Evolutionary conservation across 345 rosid species (phyloP), one percentile per base, ranked within the genome.

Genomic region (Toxicodendron radicans): DNA sequence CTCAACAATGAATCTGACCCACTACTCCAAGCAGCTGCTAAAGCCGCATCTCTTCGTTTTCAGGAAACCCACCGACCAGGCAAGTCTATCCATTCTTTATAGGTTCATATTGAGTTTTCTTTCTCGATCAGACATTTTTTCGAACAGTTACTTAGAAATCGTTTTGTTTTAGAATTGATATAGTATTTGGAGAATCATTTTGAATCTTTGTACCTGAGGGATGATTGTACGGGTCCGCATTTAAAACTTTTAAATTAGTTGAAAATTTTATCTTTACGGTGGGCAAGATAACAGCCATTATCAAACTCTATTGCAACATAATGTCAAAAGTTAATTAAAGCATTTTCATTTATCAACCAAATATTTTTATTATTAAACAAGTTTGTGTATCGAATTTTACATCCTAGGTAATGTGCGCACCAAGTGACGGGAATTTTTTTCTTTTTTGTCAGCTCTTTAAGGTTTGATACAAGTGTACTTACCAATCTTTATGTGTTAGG

Each of bases 21-120:
- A 54, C 83, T 87, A 70, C 77, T 90, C 73, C 87, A 82, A 56
- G 79, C 91, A 32, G 93, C 98, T 65, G 48, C 86, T 14, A 7
- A 73, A 46, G 86, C 90, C 10, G 98, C 96, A 46, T 87, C 93
- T 56, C 87, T 91, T 70, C 96, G 99, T 69, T 86, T 90, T 18
- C 93, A 79, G 79, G 99, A 95, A 85, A 91, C 93, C 62, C 88
- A 82, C 61, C 85, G 87, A 59, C 84, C 89, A 52, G 94, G 98
- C 60, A 83, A 79, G 61, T 68, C 56, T 51, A 13, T 20, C 41
- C 7, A 18, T 18, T 58, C 35, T 71, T 10, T 18, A 12, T 65
- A 7, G 51, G 20, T 11, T 7, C 32, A 9, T n/a, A 0, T 7
- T 45, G 46, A 24, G 0, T 27, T 33, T 41, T 46, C 48, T 23